Evolutionary conservation across 495 filamentous ascomycete genomes (phyloP), one percentile per base, ranked within the genome.

Genomic region (Hypoxylon perforatum): DNA sequence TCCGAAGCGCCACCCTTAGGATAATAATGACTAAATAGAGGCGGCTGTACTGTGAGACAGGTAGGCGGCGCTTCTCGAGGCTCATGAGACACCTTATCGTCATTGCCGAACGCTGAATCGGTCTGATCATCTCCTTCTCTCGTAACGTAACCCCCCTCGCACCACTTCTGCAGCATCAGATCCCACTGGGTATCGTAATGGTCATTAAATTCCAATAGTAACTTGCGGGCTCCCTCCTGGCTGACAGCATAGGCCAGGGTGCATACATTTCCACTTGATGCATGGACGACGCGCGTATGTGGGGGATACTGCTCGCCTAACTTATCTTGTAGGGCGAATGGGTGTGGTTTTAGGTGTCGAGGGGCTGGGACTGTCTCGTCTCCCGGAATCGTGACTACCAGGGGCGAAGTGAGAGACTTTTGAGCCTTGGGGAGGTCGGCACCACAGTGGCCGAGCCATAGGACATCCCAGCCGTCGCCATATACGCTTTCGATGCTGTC

Each of bases 381-480:
- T 21, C 72, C 47, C 1, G 65, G 67, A 45, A 78, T 72, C 21
- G 67, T 46, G 30, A 84, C 61, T 11, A 67, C 67, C 4, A 80
- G 49, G 2, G 73, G 68, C 4, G 74, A 68, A 2, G 68, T 18
- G 2, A 10, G 4, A 17, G 63, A 28, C 0, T 22, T 49, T 35
- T 54, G 39, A 42, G n/a, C 38, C 3, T 17, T 9, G 1, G 82
- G 80, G 14, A 84, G 73, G 15, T 77, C 70, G 6, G 76, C 80
- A 21, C 81, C 80, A 69, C 82, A 84, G 65, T 81, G 81, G 23
- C 82, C 82, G 0, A 84, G 77, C 82, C 80, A 84, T 14, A 84
- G 70, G 22, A 84, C 57, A 64, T 85, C 83, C 82, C 81, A 85
- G 38, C 66, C 63, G 23, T 79, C 74, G 3, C 82, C 81, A 61